Evolutionary conservation across 2,329 filamentous ascomycete species (phyloP).

Genomic region (Neocucurbitaria cava): DNA sequence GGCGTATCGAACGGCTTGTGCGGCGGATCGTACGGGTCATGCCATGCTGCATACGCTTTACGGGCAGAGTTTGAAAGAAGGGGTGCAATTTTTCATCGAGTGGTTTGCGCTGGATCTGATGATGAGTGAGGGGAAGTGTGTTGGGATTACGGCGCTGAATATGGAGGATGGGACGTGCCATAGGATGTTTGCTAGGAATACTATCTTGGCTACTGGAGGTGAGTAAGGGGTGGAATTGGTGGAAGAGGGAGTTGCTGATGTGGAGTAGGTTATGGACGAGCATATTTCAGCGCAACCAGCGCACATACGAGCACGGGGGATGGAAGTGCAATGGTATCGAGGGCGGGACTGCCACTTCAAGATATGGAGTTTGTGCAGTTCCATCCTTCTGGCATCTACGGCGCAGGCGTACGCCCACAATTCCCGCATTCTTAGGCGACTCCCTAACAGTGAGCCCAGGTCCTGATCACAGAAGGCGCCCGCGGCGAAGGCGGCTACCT

Average conservation of each 20-base stretch:
- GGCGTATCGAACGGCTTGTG: constrained; percentile 57
- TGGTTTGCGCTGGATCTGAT: constrained; percentile 59
- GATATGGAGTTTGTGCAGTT: constrained; percentile 62
- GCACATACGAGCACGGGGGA: constrained; percentile 60
- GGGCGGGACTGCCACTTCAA: constrained; percentile 58
- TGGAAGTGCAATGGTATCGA: constrained; percentile 58
- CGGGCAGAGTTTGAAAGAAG: constrained; percentile 57
- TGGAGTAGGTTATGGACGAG: constrained; percentile 53
- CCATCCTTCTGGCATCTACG: constrained; percentile 60
- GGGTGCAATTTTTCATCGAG: constrained; percentile 60
- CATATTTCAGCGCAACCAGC: constrained; percentile 59
- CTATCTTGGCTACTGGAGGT: constrained; percentile 57
- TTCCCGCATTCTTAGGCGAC: not conserved
- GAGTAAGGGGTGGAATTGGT: no score
- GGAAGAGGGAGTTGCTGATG: not conserved
- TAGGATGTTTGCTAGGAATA: constrained; percentile 57
- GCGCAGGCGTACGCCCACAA: constrained; percentile 50
- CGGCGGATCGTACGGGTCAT: constrained; percentile 58
- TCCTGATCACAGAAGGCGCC: constrained; percentile 59
- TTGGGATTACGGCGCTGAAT: constrained; percentile 55
- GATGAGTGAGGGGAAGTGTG: constrained; percentile 57
- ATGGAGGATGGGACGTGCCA: constrained; percentile 60
- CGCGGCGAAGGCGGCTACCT: constrained; percentile 60
- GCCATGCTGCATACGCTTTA: constrained; percentile 60
- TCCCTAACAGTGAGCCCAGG: constrained; percentile 14